These are phyloP conservation scores for Candida incommunis DNA, from an alignment of 805 yeast species.

Conservation along the genomic window DNA sequence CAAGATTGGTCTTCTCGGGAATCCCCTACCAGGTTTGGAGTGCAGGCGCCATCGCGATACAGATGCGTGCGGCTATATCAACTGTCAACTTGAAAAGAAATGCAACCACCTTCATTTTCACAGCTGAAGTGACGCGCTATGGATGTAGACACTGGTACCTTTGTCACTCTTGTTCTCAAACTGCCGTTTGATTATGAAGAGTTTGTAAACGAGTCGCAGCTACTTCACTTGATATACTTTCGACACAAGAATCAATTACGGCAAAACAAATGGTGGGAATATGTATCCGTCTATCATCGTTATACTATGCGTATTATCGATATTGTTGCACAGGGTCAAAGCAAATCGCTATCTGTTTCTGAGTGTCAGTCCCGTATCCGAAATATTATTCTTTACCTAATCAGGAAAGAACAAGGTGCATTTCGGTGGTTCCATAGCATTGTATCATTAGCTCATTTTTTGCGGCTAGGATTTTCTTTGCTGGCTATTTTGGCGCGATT, in stretches of 20 bases:
- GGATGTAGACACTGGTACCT: too few relatives aligned
- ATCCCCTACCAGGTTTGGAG: too few relatives aligned
- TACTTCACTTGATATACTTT: conserved; percentile 52
- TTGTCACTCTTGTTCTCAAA: neutral
- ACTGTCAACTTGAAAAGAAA: too few relatives aligned
- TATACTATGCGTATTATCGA: conserved; percentile 11
- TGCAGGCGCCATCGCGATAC: too few relatives aligned
- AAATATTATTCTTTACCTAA: conserved; percentile 18
- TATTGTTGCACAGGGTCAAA: conserved; percentile 5
- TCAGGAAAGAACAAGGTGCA: conserved; percentile 30
- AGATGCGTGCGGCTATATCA: too few relatives aligned
- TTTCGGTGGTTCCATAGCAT: conserved; percentile 53
- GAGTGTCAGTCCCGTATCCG: conserved; percentile 5
- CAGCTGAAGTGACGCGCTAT: too few relatives aligned
- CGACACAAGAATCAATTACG: conserved; percentile 69
- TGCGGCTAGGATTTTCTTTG: conserved; percentile 56
- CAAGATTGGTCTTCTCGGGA: too few relatives aligned
- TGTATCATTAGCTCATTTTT: conserved; percentile 62
- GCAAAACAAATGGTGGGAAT: conserved; percentile 63
- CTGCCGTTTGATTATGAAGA: conserved; percentile 2
- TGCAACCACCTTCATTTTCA: too few relatives aligned
- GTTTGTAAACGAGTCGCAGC: conserved; percentile 36
- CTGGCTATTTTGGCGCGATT: conserved; percentile 42
- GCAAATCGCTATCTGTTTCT: neutral
- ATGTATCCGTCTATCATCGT: conserved; percentile 49